phyloP scores from a whole-genome alignment of 768 basidiomycete species.

The Termitomyces sp. region DNA sequence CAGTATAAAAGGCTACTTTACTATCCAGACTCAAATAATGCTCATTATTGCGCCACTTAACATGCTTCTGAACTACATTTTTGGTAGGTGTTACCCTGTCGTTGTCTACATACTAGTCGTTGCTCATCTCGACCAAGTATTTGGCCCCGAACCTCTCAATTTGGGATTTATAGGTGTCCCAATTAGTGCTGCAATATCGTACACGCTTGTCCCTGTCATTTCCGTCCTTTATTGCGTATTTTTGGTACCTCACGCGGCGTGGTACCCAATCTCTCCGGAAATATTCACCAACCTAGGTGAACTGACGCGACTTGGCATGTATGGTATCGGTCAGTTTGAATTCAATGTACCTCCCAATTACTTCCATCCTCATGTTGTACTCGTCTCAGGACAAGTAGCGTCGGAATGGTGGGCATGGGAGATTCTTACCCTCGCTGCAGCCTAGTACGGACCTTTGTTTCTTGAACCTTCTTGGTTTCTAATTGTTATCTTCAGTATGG shows the following conservation, averaged over 20 bases:
- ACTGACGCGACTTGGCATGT: constrained; percentile 60
- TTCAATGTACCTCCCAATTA: too few species aligned
- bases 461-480: background rate
- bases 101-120: background rate
- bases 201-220: constrained; percentile 68
- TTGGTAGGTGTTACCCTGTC: constrained; percentile 45
- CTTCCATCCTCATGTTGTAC: background rate
- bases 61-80: constrained; percentile 72
- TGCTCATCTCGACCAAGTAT: constrained; percentile 43
- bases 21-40: constrained; percentile 8
- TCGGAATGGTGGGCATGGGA: constrained; percentile 2
- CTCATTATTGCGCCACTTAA: constrained; percentile 79
- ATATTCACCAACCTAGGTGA: constrained; percentile 65
- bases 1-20: constrained; percentile 5
- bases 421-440: background rate
- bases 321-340: background rate
- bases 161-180: constrained; percentile 93
- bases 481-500: background rate
- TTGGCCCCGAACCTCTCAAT: constrained; percentile 74
- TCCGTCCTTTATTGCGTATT: constrained; percentile 63
- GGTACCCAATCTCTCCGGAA: constrained; percentile 68
- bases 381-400: background rate
- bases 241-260: constrained; percentile 60
- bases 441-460: background rate
- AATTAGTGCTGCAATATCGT: constrained; percentile 79